Evolutionary conservation across 1,284 basidiomycete genomes (phyloP), one percentile per base, ranked within the genome.

Genomic region (Amylostereum areolatum): DNA sequence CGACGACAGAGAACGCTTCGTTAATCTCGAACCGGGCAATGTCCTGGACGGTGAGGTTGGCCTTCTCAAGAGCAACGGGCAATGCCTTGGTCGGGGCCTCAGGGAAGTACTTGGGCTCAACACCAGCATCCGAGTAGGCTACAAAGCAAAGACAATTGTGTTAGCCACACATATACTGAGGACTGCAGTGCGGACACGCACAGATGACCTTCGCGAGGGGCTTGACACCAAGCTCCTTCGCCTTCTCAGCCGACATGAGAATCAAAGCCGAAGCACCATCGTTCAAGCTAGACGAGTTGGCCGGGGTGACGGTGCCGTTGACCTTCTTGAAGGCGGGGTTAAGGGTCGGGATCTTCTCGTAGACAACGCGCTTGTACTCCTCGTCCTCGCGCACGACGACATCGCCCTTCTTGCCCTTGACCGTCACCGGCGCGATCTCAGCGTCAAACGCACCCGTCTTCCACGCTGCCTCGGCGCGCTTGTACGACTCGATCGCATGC

Each of bases 221-320:
- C 67, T 86, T 94, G 56, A 92, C 63, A 52, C 91, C 90, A 51
- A 95, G 84, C 67, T 92, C 85, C 68, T 89, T 80, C 36, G 95
- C 85, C 64, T 92, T 95, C 55, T 87, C 85, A 47, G 92, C 92
- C 18, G 90, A 92, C 76, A 92, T 96, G 53, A 99, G 76, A 48
- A 99, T 85, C 57, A 98, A 77, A 12, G 96, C 96, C 41, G 92
- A 94, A n/a, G 95, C 97, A 64, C 96, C 96, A 64, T 99, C 97
- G 66, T 93, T 97, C 65, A 99, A 73, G 48, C 86, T 91, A n/a
- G 88, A 92, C 3, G 96, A 92, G 73, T 99, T 99, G 53, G 94
- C 96, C 49, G 96, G 88, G 18, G 94, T 97, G 65, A 99, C 93
- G 44, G 80, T 85, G 48, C 96, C 96, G 54, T 82, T 85, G 56